Evolutionary conservation across 2,329 filamentous ascomycete genomes (phyloP), one percentile per base, ranked within the genome.

Genomic region (Fusarium sp.): DNA sequence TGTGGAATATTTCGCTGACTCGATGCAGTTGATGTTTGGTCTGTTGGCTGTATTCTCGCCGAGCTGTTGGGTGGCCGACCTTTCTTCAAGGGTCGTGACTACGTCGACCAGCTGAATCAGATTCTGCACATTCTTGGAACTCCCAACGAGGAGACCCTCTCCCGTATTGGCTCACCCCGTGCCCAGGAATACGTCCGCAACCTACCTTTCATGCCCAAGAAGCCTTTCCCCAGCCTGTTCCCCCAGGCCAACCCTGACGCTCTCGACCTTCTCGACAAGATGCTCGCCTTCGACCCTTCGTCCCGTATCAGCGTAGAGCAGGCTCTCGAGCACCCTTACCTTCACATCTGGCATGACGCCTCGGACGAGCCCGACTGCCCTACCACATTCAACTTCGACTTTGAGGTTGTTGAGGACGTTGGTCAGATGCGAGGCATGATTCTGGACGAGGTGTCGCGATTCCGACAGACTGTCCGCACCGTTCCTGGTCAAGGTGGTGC

Each of bases 41-140:
- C 96, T 10, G 95, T 99, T 43, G 96, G 96, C 66, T 99, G 96
- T 79, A 99, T 99, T 76, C 88, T 99, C 55, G 96, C 96, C 55
- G 96, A 99, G 81, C 90, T 99, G 14, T 90, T 99, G 36, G 96
- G 96, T 68, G 95, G 96, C 63, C 92, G 97, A 63, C 96, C 96
- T 43, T 99, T 99, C 87, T 98, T 99, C 88, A 99, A 99, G 84
- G 96, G 96, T 61, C 93, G 96, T 67, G 96, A 99, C 84, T 99
- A 99, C 78, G 96, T 99, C 81, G 96, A 99, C 82, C 96, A 99
- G 85, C 90, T 99, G 71, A 99, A 99, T 86, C 96, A 99, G 83
- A 99, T 99, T 77, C 88, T 99, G 58, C 95, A 98, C 85, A 98
- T 97, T 79, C 91, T 99, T 55, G 96, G 96, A 69, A 99, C 95